Percentiles rank a stretch among this genome's conserved stretches.
phyloP scores from a whole-genome alignment of 495 filamentous ascomycete genomes.

The Neohortaea acidophila region DNA sequence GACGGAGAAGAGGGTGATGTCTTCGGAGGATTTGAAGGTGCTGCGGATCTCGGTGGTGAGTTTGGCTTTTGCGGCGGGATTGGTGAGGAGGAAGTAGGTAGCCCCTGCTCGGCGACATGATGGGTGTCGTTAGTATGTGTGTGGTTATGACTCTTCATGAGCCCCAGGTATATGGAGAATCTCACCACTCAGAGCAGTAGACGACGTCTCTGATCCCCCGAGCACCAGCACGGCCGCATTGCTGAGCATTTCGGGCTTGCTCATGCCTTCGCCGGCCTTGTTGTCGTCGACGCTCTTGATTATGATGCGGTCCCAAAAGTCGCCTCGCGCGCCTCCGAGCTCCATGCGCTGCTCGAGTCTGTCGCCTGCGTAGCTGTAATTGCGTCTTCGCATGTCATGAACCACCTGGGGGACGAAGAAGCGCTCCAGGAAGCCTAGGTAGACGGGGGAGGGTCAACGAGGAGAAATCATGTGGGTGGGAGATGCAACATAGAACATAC shows the following conservation, averaged over 20 bases:
- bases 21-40: slow-evolving; percentile 1
- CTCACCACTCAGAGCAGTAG: slow-evolving; percentile 29
- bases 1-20: slow-evolving; percentile 7
- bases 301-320: slow-evolving; percentile 15
- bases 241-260: slow-evolving; percentile 9
- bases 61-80: background rate
- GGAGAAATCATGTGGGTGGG: too few species aligned
- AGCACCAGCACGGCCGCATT: slow-evolving; percentile 26
- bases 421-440: slow-evolving; percentile 1
- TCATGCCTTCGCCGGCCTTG: background rate
- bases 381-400: background rate
- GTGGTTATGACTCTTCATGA: too few species aligned
- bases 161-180: too few species aligned
- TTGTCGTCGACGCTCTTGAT: slow-evolving; percentile 8
- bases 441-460: background rate
- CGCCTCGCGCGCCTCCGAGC: slow-evolving; percentile 9
- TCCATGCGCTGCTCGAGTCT: slow-evolving; percentile 4
- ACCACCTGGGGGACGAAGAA: slow-evolving; percentile 4
- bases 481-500: too few species aligned
- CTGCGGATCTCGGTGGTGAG: slow-evolving; percentile 7
- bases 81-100: slow-evolving; percentile 7
- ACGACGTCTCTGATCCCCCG: slow-evolving; percentile 37
- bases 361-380: background rate
- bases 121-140: too few species aligned
- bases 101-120: too few species aligned